Evolutionary conservation across 176 grass and related monocot genomes (phyloP).

Genomic region (Phragmites australis): DNA sequence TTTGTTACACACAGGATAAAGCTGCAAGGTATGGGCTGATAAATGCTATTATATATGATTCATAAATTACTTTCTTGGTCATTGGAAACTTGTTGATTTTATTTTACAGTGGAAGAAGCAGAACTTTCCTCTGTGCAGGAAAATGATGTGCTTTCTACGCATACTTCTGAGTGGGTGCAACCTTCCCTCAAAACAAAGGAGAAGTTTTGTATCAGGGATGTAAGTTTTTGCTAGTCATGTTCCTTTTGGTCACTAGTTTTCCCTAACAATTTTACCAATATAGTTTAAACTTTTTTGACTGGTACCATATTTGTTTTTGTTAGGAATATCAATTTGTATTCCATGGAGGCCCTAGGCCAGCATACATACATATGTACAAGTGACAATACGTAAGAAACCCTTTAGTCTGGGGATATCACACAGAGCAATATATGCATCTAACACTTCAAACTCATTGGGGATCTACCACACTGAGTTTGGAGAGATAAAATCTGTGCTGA

Average conservation of each 20-base stretch:
- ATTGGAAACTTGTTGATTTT: conserved; percentile 4
- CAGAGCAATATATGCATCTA: no score
- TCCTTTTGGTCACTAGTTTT: neutral
- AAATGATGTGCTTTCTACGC: conserved; percentile 30
- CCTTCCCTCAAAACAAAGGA: conserved; percentile 69
- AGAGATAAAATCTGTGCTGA: no score
- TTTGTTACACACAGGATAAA: conserved; percentile 84
- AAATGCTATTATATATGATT: conserved; percentile 24
- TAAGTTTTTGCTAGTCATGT: conserved; percentile 31
- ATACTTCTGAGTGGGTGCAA: conserved; percentile 74
- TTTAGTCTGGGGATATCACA: no score
- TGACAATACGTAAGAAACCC: no score
- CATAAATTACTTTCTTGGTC: neutral
- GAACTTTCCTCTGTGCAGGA: conserved; percentile 25
- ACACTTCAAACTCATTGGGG: no score
- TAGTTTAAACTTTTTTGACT: neutral
- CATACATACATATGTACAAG: no score
- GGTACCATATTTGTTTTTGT: conserved; percentile 20
- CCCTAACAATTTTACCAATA: conserved; percentile 18
- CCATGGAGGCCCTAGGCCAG: no score
- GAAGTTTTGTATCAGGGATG: conserved; percentile 71
- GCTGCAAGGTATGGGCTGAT: conserved; percentile 65
- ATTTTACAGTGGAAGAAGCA: conserved; percentile 50
- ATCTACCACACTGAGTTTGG: no score
- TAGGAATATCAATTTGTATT: no score